Evolutionary conservation across 1,284 basidiomycete species (phyloP), one percentile per base, ranked within the genome.

Genomic region (Jaminaea rosea): DNA sequence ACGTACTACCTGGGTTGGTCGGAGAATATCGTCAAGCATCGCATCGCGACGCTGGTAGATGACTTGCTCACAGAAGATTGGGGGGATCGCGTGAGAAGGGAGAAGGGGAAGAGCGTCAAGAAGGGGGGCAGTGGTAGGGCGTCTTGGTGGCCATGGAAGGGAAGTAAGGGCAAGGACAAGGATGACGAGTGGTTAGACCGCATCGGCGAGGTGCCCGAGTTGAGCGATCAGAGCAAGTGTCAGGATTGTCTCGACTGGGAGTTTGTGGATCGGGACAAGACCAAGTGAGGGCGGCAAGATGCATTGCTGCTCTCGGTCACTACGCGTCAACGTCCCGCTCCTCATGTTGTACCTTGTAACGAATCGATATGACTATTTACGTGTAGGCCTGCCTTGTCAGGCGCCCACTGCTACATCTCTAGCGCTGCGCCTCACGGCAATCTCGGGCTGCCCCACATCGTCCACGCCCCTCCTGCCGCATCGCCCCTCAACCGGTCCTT

Each of bases 1-100:
- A 85, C 93, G 26, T 81, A 80, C 8, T 82, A 84, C 67, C 79
- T 87, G 31, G 83, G 84, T 3, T 97, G 93, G 93, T 76, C 78
- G 13, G 84, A 86, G 29, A 83, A 86, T 60, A 73, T 89, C n/a
- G 78, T 83, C 44, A 84, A 81, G 31, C 91, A 94, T 69, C 77
- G 81, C 26, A 91, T 96, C 65, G 80, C 79, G 44, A 79, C 84
- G 44, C 76, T 93, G 41, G 83, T 93, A 58, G 81, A 84, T 28
- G 80, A 83, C 53, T 73, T 94, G 5, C 75, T 94, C 4, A 78
- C 79, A 26, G 79, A 83, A 45, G 84, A 89, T 15, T 94, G 91
- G 90, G 78, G 83, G 75, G 49, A 80, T 79, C 55, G 59, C 49
- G 61, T 63, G 32, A 21, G 24, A 24, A 37, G 27, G 41, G 32